Conservation (phyloP, 2,329 filamentous ascomycete species). For the Mollisia scopiformis region DNA sequence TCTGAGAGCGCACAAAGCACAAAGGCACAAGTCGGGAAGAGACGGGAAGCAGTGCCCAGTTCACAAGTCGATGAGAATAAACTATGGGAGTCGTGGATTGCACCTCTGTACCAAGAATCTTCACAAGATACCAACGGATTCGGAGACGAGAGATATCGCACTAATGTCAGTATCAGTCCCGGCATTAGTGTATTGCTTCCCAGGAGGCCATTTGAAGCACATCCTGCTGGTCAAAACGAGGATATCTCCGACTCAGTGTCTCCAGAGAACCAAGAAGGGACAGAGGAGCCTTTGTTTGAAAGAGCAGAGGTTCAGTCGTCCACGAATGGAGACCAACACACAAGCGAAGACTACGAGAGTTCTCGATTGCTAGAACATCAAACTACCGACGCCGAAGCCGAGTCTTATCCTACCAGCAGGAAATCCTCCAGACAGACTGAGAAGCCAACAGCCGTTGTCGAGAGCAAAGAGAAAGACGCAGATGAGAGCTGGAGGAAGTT, state of each 20-base stretch:
- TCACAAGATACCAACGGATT: not conserved
- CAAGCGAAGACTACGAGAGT: not conserved
- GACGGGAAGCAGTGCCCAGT: slow-evolving; percentile 18
- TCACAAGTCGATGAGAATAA: slow-evolving; percentile 33
- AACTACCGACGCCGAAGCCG: not conserved
- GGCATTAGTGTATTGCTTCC: slow-evolving; percentile 24
- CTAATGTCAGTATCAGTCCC: slow-evolving; percentile 25
- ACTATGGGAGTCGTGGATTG: slow-evolving; percentile 35
- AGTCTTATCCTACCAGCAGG: not conserved
- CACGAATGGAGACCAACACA: too few species aligned
- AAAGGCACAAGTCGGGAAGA: slow-evolving; percentile 29
- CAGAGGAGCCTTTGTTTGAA: not conserved
- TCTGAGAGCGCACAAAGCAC: slow-evolving; percentile 26
- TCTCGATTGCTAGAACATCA: not conserved
- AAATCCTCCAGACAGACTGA: not conserved
- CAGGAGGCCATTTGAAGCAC: not conserved
- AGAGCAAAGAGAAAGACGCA: slow-evolving; percentile 5
- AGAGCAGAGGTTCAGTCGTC: not conserved
- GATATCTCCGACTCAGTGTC: slow-evolving; percentile 2
- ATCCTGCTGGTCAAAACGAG: not conserved
- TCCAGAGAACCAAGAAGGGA: not conserved
- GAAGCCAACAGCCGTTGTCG: not conserved
- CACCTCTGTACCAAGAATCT: slow-evolving; percentile 4
- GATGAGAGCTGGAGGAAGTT: slow-evolving; percentile 34
- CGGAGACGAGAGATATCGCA: not conserved